Evolutionary conservation across 768 basidiomycete species (phyloP), one percentile per base, ranked within the genome.

Genomic region (Psilocybe tampanensis): DNA sequence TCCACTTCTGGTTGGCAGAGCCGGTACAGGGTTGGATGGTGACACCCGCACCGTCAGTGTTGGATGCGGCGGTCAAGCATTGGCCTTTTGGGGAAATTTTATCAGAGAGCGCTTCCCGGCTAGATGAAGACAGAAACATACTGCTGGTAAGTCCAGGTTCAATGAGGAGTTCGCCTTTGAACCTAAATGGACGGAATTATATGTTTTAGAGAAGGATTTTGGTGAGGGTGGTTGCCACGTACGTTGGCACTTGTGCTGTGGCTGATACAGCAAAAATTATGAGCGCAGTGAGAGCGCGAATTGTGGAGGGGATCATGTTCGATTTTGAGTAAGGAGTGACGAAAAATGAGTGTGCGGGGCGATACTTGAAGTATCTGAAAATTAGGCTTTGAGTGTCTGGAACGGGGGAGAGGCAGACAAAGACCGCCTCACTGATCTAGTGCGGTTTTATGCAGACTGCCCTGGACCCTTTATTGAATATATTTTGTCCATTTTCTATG

Each of bases 61-160:
- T 79, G 9, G 78, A 78, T 0, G 77, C 70, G 3, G 81, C 82
- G 17, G 81, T 82, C 52, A 85, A 58, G 62, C 83, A 85, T 69
- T 81, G 79, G 9, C 69, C 83, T 82, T 55, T 36, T 8, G 15
- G 54, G 19, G 26, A 19, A 41, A 29, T 48, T 42, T 22, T 13
- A 4, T 39, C 36, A 39, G 36, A 15, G 3, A 12, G 34, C n/a
- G 17, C 24, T 15, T 19, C 43, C n/a, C 54, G 8, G n/a, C n/a
- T n/a, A 34, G 24, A 22, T 12, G 19, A 17, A 44, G 29, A 11
- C 29, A 22, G 24, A 54, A n/a, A 63, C 72, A 48, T 61, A 79
- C 79, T 76, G 34, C 64, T 70, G 55, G 75, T 78, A 42, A 75
- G 61, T 36, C 73, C 76, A 8, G 80, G 78, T 56, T 82, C 70